Percentiles rank a stretch among this genome's conserved stretches.
Conservation (phyloP, 192 early-diverging fungal genomes). For the Gonapodya prolifera region DNA sequence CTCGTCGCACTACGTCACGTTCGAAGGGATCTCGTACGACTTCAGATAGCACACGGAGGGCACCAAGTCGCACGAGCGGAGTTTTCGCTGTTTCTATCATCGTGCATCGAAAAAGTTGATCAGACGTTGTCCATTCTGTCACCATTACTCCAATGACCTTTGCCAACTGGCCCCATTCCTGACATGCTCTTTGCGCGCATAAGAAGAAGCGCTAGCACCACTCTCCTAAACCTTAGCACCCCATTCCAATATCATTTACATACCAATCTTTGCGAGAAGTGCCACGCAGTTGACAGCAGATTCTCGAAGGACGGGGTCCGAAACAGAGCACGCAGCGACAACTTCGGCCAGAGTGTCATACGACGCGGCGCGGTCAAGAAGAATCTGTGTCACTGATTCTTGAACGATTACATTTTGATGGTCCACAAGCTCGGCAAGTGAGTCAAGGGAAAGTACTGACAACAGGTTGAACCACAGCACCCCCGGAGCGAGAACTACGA, state of each 20-base stretch:
- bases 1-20: slow-evolving; percentile 39
- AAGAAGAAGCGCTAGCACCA: too few relatives aligned
- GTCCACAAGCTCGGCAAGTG: neutral
- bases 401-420: neutral
- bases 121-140: too few relatives aligned
- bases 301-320: neutral
- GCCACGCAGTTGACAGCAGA: neutral
- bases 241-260: too few relatives aligned
- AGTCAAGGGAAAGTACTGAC: neutral
- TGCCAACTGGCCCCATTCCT: too few relatives aligned
- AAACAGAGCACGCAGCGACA: neutral
- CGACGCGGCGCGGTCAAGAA: neutral
- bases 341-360: neutral
- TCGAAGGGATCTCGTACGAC: slow-evolving; percentile 34
- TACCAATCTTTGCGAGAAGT: neutral
- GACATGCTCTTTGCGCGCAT: too few relatives aligned
- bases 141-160: too few relatives aligned
- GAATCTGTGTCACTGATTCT: neutral
- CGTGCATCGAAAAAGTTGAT: too few relatives aligned
- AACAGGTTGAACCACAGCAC: neutral
- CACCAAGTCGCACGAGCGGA: slow-evolving; percentile 40
- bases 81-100: slow-evolving; percentile 7
- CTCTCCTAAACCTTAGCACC: too few relatives aligned
- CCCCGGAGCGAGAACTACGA: neutral
- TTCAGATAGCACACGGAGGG: slow-evolving; percentile 39